Evolutionary conservation across 768 basidiomycete species (phyloP).

Genomic region (Leccinum truebloodii): DNA sequence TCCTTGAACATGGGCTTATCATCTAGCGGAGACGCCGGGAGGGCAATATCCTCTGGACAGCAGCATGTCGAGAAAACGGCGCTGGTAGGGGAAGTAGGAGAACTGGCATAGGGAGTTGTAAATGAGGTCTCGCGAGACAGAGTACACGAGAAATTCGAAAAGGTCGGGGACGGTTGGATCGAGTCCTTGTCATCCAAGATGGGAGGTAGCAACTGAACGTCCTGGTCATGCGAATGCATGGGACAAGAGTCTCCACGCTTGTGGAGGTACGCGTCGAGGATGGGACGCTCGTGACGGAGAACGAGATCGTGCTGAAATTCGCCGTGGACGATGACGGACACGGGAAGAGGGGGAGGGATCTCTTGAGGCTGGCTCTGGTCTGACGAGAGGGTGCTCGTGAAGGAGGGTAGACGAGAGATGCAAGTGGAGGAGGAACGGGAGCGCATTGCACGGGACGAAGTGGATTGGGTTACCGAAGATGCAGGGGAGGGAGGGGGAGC

Average conservation of each 20-base stretch:
- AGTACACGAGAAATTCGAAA: conserved; percentile 30
- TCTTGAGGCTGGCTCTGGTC: conserved; percentile 34
- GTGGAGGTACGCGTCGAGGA: conserved; percentile 15
- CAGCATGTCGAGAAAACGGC: conserved; percentile 20
- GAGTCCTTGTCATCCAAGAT: conserved; percentile 30
- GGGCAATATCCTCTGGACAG: conserved; percentile 25
- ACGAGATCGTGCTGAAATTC: conserved; percentile 30
- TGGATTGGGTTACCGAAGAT: conserved; percentile 28
- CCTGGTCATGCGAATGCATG: conserved; percentile 12
- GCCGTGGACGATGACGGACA: conserved; percentile 33
- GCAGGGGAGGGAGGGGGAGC: conserved; percentile 30
- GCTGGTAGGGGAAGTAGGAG: conserved; percentile 24
- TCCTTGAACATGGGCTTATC: conserved; percentile 11
- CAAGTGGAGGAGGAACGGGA: conserved; percentile 33
- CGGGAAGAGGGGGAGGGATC: conserved; percentile 26
- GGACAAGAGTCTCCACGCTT: conserved; percentile 18
- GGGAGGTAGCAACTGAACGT: conserved; percentile 16
- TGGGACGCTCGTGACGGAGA: conserved; percentile 16
- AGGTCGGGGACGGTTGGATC: conserved; percentile 27
- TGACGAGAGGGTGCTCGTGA: conserved; percentile 35
- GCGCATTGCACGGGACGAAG: conserved; percentile 28
- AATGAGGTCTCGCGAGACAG: conserved; percentile 28
- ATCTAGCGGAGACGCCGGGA: conserved; percentile 27
- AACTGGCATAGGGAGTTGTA: conserved; percentile 26
- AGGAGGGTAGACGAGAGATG: conserved; percentile 34